Evolutionary conservation across 768 basidiomycete genomes (phyloP), one percentile per base, ranked within the genome.

Genomic region (Tricholoma sp.): DNA sequence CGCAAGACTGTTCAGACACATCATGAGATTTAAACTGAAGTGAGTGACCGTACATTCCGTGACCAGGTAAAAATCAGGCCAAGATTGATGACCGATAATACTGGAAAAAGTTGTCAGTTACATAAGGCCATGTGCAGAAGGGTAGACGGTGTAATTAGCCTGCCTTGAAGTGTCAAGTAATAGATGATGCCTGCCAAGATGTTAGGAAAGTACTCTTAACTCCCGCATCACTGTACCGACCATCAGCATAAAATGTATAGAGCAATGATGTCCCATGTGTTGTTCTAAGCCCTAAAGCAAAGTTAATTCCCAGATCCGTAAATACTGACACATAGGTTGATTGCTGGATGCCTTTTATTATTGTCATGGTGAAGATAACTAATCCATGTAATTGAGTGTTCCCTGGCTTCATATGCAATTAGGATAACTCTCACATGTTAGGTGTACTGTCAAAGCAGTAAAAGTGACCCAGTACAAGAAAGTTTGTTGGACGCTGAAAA

Each of bases 301-400:
- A 17, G 29, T 18, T n/a, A n/a, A n/a, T n/a, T n/a, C n/a, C n/a
- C n/a, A 29, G 42, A 6, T 32, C 20, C 10, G 28, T 17, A n/a
- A 41, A 11, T 3, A n/a, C 29, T 2, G 15, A 31, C 9, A 6
- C 13, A 15, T 1, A 11, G 24, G n/a, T 31, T 9, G n/a, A 53
- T n/a, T 10, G 39, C 20, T 53, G 52, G 17, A 53, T 17, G 31
- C 24, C 52, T 31, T 53, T 53, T 11, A 53, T 31, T 28, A 53
- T 41, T 1, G 37, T 53, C 52, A 53, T 53, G 37, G 31, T 32
- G 39, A 53, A 53, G 31, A 53, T 53, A 41, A 53, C 52, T 53
- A 18, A 53, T 42, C 39, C 31, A 24, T 45, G 10, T 17, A 1
- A 42, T 42, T 41, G 15, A 31, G 12, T 20, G 31, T 28, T 28